phyloP scores from a whole-genome alignment of 1,284 basidiomycete genomes.

The Ustilago cynodontis region DNA sequence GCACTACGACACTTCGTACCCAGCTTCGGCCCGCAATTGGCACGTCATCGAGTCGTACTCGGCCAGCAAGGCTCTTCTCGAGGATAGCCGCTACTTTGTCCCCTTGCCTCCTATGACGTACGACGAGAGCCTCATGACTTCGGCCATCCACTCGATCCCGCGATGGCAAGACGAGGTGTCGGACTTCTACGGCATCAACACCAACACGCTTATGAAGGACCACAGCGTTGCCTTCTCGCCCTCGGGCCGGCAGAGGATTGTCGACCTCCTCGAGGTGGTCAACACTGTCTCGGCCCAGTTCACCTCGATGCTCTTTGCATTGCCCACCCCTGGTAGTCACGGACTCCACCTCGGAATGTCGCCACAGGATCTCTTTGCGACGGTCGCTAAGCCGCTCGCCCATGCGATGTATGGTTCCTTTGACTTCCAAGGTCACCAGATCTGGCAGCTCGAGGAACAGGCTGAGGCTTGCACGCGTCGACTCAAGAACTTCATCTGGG shows the following conservation, averaged over 20 bases:
- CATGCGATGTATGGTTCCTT: slow-evolving; percentile 54
- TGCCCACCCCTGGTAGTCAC: slow-evolving; percentile 38
- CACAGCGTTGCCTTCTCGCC: slow-evolving; percentile 25
- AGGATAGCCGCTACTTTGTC: slow-evolving; percentile 42
- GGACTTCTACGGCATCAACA: slow-evolving; percentile 39
- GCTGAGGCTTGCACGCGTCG: slow-evolving; percentile 29
- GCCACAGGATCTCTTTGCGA: slow-evolving; percentile 25
- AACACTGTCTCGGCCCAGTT: slow-evolving; percentile 49
- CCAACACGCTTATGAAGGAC: slow-evolving; percentile 18
- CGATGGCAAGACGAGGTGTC: slow-evolving; percentile 36
- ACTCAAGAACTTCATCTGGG: slow-evolving; percentile 48
- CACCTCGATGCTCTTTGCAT: slow-evolving; percentile 42
- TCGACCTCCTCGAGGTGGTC: slow-evolving; percentile 47
- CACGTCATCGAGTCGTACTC: slow-evolving; percentile 44
- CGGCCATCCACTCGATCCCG: slow-evolving; percentile 42
- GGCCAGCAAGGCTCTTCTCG: slow-evolving; percentile 40
- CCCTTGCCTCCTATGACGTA: slow-evolving; percentile 34
- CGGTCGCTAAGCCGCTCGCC: slow-evolving; percentile 47
- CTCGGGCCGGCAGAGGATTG: slow-evolving; percentile 27
- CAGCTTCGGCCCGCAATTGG: slow-evolving; percentile 34
- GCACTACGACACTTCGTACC: slow-evolving; percentile 72
- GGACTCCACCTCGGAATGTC: slow-evolving; percentile 42
- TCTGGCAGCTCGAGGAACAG: slow-evolving; percentile 47
- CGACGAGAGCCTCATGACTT: slow-evolving; percentile 41
- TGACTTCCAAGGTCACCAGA: slow-evolving; percentile 50